Evolutionary conservation across 2,329 filamentous ascomycete species (phyloP), one percentile per base, ranked within the genome.

Genomic region (Chaetomium sp.): DNA sequence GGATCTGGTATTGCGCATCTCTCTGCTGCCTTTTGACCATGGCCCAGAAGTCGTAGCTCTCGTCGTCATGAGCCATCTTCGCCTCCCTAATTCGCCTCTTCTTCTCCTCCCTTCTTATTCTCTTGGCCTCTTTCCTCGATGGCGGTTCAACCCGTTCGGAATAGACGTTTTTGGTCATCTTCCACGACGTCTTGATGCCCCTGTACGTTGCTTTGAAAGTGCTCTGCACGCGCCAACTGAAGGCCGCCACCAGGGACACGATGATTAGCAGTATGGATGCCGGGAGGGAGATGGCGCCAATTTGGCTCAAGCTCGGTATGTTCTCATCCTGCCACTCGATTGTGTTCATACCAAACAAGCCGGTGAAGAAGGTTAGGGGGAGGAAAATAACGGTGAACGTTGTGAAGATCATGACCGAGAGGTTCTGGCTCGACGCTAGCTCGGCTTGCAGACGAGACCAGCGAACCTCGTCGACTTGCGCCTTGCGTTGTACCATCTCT

Each of bases 361-460:
- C 83, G 0, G 86, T 88, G 73, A 89, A 89, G 76, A 89, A 89
- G 21, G 83, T 86, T 6, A 89, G 73, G 0, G 87, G 87, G 1
- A 88, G 75, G 75, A 87, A 89, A 23, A 89, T 86, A 63, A 89
- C 83, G 10, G 84, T 86, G 64, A 86, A 85, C 0, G 80, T 86
- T 9, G 86, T 89, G 73, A 89, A 88, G 67, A 89, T 86, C 83
- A 88, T 86, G 64, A 89, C 82, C 19, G 85, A 85, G 27, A 85
- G 79, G 62, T 85, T 87, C 73, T 88, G 86, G 9, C 83, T 82
- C 64, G 83, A 85, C 0, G 87, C 86, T 0, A 88, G 81, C 68
- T 89, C 85, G 1, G 86, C 85, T 69, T 89, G 85, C 62, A 87
- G 77, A 1, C 87, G 79, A 27, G 85, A 86, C 74, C 87, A 82